Conservation (phyloP, 2,329 filamentous ascomycete genomes). For the Pseudogymnoascus sp. region DNA sequence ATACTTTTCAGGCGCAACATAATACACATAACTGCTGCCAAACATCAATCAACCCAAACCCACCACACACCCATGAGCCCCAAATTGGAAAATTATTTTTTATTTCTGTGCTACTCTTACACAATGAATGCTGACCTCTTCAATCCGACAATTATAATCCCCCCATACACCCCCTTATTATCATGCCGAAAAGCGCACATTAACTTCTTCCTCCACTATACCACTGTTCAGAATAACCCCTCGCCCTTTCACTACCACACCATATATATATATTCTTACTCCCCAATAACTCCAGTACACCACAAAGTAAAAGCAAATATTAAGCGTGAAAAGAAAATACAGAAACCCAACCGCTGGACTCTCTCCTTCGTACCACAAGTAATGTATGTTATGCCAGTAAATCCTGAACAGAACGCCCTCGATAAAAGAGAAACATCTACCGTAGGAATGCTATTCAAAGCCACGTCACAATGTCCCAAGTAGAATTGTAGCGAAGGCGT, state of each 20-base stretch:
- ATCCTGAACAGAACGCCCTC: slow-evolving; percentile 2
- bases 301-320: background rate
- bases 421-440: background rate
- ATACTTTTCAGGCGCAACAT: background rate
- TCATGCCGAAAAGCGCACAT: background rate
- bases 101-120: background rate
- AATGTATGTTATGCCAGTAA: slow-evolving; percentile 5
- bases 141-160: slow-evolving; percentile 3
- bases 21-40: background rate
- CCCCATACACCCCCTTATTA: background rate
- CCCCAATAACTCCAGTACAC: background rate
- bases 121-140: background rate
- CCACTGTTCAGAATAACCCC: background rate
- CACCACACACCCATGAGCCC: background rate
- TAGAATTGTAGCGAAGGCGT: background rate
- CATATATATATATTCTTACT: slow-evolving; percentile 1
- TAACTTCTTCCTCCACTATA: background rate
- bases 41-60: background rate
- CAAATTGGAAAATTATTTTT: background rate
- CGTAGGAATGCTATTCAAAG: slow-evolving; percentile 1
- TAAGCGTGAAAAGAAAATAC: background rate
- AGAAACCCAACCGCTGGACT: background rate
- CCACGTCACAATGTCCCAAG: background rate
- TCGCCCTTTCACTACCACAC: background rate
- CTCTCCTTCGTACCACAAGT: background rate